Evolutionary conservation across 129 eudicot genomes (phyloP), one percentile per base, ranked within the genome.

Genomic region (Flaveria ramosissima): DNA sequence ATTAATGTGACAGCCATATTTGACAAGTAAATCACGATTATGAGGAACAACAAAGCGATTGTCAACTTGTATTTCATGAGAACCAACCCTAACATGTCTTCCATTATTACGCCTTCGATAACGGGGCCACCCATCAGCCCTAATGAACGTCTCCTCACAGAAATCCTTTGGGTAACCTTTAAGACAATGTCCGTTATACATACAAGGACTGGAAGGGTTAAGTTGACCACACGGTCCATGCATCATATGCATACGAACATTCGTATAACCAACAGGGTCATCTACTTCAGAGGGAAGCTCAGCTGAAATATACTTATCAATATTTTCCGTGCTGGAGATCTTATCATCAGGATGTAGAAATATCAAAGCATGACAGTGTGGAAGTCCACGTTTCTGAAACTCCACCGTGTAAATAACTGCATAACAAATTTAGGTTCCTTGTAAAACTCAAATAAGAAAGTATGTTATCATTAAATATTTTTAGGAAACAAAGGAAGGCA

Each of bases 11-110:
- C 52, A 47, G 6, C 19, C 43, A 12, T 46, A 71, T 26, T 71
- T 71, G 15, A 71, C 45, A 24, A 71, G 16, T 2, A 71, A 15
- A 1, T 48, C 60, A 1, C 11, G 8, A 1, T 45, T 45, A 47
- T 69, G 9, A 0, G 74, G 74, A 30, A 71, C 62, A 14, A 71
- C 75, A 12, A 1, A 46, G 2, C 24, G 63, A n/a, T 71, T 71
- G 51, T 71, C 75, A 7, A 50, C 43, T 32, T 19, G 43, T 11
- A 43, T 68, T 17, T 68, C 32, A 2, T 42, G 26, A 0, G 8
- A 1, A 9, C 55, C 72, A 20, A 68, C 72, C 4, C 6, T 19
- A 9, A 21, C 72, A 0, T 12, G 7, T 3, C 62, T 4, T 27
- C 45, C 39, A 7, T 71, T 27, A 16, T 71, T 19, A 6, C 15